Evolutionary conservation across 306 rosid species (phyloP), one percentile per base, ranked within the genome.

Genomic region (Dryas drummondii): DNA sequence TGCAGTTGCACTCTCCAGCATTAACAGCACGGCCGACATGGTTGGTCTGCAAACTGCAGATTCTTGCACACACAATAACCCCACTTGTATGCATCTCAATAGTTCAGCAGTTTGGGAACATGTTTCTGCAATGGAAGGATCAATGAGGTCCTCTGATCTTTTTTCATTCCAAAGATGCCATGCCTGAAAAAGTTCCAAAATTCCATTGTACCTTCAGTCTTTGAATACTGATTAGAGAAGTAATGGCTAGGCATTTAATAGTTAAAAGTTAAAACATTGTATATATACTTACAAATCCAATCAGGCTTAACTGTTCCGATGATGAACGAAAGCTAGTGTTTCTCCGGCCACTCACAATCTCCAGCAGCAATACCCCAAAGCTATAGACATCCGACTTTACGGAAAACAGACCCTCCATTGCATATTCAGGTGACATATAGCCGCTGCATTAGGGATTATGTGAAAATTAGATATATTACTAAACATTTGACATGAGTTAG

Each of bases 381-480:
- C 98, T 93, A 68, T 91, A 93, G 11, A 93, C 98, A 42, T 93
- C 98, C 4, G 97, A 93, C 79, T 93, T 93, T 0, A 87, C 87
- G 1, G 97, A 93, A 79, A 93, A 89, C 45, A 91, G 79, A 73
- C 98, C 97, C 82, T 89, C 93, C 98, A 93, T 93, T 66, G 96
- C 98, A 71, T 93, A 93, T 77, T 93, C 98, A 0, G 98, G 98
- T 0, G 98, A 75, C 96, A 93, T 93, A 60, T 93, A 93, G n/a
- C 98, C 98, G n/a, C 98, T 93, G 73, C 68, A 84, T 44, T 48
- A 46, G 4, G 46, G 51, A 72, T 5, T 59, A 71, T 46, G 1
- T 13, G 56, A 78, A 32, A 53, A 22, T 59, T 37, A 77, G 86
- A 74, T 88, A 22, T 22, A 22, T 22, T 73, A 78, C 75, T 41